Conservation (phyloP, 495 filamentous ascomycete genomes). For the Xylaria grammica region DNA sequence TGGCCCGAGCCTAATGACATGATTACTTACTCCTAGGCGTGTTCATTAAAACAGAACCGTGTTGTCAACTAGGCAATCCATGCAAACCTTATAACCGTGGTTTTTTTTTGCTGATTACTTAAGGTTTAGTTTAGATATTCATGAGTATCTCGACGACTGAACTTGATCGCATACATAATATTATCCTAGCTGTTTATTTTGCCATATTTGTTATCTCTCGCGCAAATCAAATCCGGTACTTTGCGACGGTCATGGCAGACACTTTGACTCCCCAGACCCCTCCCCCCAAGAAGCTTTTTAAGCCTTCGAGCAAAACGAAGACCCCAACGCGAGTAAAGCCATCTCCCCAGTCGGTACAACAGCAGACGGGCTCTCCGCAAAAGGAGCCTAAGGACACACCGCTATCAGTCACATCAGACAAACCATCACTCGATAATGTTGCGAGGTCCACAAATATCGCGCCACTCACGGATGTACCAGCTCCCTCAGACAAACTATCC, state of each 20-base stretch:
- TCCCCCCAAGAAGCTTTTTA: constrained; percentile 38
- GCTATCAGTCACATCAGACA: background rate
- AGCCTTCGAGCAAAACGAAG: constrained; percentile 37
- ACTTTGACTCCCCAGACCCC: constrained; percentile 33
- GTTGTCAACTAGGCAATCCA: background rate
- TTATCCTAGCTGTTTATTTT: constrained; percentile 27
- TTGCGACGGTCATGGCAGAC: constrained; percentile 29
- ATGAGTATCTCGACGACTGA: constrained; percentile 12
- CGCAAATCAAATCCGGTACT: constrained; percentile 26
- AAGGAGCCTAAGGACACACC: background rate
- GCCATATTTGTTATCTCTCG: constrained; percentile 27
- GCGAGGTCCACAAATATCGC: constrained; percentile 15
- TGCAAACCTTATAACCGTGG: background rate
- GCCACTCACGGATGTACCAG: constrained; percentile 5
- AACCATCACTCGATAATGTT: background rate
- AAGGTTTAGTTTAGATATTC: background rate
- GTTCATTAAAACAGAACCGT: background rate
- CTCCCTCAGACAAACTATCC: background rate
- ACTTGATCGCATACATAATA: constrained; percentile 28
- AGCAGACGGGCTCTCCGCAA: background rate
- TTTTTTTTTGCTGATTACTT: background rate
- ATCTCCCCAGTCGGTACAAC: constrained; percentile 19
- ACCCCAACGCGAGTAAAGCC: constrained; percentile 30
- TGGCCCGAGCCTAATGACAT: background rate
- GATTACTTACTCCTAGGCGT: background rate